Evolutionary conservation across 225 moss, liverwort and hornwort species (phyloP).

Genomic region (Antitrichia curtipendula): DNA sequence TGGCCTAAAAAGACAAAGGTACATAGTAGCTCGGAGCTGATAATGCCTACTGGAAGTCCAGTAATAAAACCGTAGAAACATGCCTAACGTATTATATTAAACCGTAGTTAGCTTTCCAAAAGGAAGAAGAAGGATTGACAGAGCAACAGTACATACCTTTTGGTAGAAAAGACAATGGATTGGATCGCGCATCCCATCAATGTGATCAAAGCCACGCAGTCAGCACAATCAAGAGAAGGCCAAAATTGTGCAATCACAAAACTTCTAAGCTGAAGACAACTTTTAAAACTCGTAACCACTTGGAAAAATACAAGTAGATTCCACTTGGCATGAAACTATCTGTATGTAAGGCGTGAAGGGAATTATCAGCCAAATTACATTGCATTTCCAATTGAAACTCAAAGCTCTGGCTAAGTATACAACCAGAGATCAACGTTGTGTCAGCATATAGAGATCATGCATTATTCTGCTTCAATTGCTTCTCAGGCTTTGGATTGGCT

Average conservation of each 20-base stretch:
- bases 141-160: background rate
- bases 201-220: background rate
- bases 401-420: background rate
- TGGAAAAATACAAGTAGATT: background rate
- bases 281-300: background rate
- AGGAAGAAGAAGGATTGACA: no score
- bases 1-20: background rate
- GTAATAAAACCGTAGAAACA: background rate
- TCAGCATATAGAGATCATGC: background rate
- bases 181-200: background rate
- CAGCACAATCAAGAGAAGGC: background rate
- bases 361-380: background rate
- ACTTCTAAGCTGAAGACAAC: background rate
- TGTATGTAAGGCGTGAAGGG: background rate
- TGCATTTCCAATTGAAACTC: background rate
- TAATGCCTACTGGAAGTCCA: background rate
- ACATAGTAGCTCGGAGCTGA: background rate
- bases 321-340: background rate
- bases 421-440: background rate
- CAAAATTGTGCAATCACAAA: background rate
- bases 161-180: background rate
- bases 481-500: background rate
- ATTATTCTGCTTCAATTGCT: background rate
- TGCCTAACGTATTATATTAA: background rate
- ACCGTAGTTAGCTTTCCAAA: background rate